These are phyloP conservation scores for Pistacia vera DNA, from an alignment of 345 rosid species.

Conservation along the genomic window DNA sequence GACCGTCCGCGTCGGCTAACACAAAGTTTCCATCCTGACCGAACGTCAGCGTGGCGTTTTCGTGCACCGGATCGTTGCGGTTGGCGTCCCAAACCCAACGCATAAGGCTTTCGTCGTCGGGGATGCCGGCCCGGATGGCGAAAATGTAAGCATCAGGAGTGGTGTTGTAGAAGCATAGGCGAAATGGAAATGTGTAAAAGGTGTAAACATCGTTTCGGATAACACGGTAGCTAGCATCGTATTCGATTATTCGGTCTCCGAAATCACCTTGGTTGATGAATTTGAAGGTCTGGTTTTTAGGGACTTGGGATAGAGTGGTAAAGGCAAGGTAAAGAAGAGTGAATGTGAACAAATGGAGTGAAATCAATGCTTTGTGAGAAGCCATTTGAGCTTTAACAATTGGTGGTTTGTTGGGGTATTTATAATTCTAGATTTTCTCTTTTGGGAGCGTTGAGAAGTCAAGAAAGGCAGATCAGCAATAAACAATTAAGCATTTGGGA, in stretches of 20 bases:
- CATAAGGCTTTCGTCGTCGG: slow-evolving; percentile 14
- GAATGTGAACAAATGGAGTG: neutral
- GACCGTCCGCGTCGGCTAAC: slow-evolving; percentile 29
- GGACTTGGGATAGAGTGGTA: slow-evolving; percentile 7
- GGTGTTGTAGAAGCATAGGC: slow-evolving; percentile 34
- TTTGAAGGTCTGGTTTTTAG: slow-evolving; percentile 13
- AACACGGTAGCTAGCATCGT: slow-evolving; percentile 20
- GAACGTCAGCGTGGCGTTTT: slow-evolving; percentile 33
- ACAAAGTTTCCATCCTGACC: slow-evolving; percentile 37
- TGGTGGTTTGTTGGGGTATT: too few species aligned
- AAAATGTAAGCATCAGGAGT: slow-evolving; percentile 29
- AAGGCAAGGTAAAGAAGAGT: too few species aligned
- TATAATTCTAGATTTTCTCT: too few species aligned
- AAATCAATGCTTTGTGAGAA: too few species aligned
- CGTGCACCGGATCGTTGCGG: slow-evolving; percentile 28
- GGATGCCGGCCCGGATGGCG: slow-evolving; percentile 23
- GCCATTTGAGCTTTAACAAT: too few species aligned
- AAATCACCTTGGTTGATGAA: slow-evolving; percentile 29
- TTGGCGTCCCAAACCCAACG: slow-evolving; percentile 45
- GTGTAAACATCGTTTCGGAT: neutral
- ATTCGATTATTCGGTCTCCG: slow-evolving; percentile 20
- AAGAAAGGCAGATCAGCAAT: neutral
- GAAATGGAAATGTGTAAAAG: slow-evolving; percentile 17
- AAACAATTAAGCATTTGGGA: neutral
- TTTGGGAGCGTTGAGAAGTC: neutral